phyloP scores from a whole-genome alignment of 345 rosid species.

The Eucalyptus brandiana region DNA sequence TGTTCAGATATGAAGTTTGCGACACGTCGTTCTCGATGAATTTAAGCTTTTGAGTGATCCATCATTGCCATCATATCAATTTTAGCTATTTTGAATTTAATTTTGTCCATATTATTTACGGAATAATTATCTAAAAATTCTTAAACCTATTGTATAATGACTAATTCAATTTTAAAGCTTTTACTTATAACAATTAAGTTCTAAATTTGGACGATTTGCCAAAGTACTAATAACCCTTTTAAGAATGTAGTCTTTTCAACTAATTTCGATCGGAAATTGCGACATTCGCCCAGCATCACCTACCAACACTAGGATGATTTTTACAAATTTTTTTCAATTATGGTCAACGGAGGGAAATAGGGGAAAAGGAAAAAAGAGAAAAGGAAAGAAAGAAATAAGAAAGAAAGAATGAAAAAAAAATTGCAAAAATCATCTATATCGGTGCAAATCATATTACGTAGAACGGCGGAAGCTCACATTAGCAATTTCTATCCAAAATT shows the following conservation, averaged over 20 bases:
- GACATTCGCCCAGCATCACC: fast-evolving
- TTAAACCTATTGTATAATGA: background rate
- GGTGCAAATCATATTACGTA: fast-evolving
- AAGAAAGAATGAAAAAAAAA: too few species aligned
- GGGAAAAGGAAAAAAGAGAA: background rate
- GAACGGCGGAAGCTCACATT: fast-evolving
- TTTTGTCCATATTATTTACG: background rate
- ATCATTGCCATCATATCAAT: background rate
- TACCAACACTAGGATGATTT: background rate
- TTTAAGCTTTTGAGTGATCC: background rate
- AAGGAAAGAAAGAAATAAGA: background rate
- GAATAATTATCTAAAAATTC: background rate
- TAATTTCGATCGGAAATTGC: background rate
- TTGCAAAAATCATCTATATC: background rate
- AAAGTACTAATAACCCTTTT: background rate
- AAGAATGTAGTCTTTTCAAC: background rate
- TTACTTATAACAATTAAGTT: background rate
- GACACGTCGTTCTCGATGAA: background rate
- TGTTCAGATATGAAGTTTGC: background rate
- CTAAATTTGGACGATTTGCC: background rate
- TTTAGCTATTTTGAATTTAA: background rate
- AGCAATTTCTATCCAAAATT: background rate
- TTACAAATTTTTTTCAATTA: background rate
- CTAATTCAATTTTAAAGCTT: fast-evolving
- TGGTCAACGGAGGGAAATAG: fast-evolving